These are phyloP conservation scores for Xylariaceae sp. DNA, from an alignment of 2,329 filamentous ascomycete species.

Conservation along the genomic window DNA sequence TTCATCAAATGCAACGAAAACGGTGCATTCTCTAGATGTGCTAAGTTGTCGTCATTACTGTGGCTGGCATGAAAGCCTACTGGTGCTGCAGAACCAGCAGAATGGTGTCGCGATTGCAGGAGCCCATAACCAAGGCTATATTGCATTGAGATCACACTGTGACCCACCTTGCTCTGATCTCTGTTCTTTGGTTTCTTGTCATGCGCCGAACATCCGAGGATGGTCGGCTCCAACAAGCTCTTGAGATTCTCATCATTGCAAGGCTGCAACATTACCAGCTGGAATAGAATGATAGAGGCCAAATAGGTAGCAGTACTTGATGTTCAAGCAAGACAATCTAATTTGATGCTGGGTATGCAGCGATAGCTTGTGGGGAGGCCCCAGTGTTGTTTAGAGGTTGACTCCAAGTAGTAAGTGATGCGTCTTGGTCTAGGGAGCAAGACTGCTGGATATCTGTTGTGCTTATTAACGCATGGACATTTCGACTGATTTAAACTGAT, in stretches of 20 bases:
- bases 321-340: background rate
- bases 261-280: slow-evolving; percentile 10
- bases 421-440: background rate
- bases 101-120: slow-evolving; percentile 14
- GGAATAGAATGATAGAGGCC: background rate
- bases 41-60: slow-evolving; percentile 40
- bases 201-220: slow-evolving; percentile 36
- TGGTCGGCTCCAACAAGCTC: slow-evolving; percentile 37
- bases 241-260: slow-evolving; percentile 38
- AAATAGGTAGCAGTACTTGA: background rate
- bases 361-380: background rate
- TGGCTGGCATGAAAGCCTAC: slow-evolving; percentile 21
- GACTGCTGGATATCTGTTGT: background rate
- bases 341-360: background rate
- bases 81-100: slow-evolving; percentile 22
- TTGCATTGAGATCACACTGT: slow-evolving; percentile 16
- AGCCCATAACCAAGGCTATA: slow-evolving; percentile 16
- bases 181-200: slow-evolving; percentile 52
- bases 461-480: background rate
- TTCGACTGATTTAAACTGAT: too few species aligned
- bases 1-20: slow-evolving; percentile 35
- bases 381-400: background rate
- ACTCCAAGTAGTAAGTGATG: background rate
- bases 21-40: slow-evolving; percentile 30
- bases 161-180: slow-evolving; percentile 53